A percentile compares a stretch with the other conserved stretches of the same genome.
Evolutionary conservation across 1,139 yeast genomes (phyloP).

Genomic region (Blastobotrys elegans): DNA sequence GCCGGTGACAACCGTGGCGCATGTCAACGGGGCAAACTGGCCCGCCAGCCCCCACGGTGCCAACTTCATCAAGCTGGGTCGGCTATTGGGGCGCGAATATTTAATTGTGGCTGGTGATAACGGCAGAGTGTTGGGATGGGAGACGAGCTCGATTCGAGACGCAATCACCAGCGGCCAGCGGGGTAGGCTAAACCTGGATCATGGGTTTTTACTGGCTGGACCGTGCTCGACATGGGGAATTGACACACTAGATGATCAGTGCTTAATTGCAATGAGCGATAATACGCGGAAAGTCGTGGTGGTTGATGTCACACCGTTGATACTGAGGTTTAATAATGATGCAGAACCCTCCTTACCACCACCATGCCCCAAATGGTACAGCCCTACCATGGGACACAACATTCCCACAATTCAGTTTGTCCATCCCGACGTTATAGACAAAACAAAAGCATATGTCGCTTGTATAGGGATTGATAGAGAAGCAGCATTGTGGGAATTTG

Average conservation of each 20-base stretch:
- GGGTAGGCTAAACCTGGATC: neutral
- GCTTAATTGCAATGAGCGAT: conserved; percentile 51
- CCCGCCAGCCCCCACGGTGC: conserved; percentile 48
- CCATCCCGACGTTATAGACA: conserved; percentile 20
- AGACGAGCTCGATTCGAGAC: neutral
- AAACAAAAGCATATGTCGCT: conserved; percentile 21
- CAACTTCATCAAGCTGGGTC: conserved; percentile 41
- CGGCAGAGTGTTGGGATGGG: conserved; percentile 39
- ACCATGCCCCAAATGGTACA: conserved; percentile 13
- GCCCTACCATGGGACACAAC: conserved; percentile 50
- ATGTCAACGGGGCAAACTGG: conserved; percentile 27
- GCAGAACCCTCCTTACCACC: too few relatives aligned
- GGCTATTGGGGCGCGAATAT: conserved; percentile 30
- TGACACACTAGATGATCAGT: conserved; percentile 39
- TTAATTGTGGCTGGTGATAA: conserved; percentile 52
- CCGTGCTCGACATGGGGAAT: conserved; percentile 63
- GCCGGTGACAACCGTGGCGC: conserved; percentile 17
- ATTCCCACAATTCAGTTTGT: conserved; percentile 53
- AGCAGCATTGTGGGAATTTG: conserved; percentile 27
- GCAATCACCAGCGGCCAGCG: neutral
- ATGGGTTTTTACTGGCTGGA: conserved; percentile 35
- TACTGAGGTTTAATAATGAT: conserved; percentile 10
- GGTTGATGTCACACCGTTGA: conserved; percentile 8
- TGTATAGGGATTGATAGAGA: conserved; percentile 29
- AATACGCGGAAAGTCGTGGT: conserved; percentile 40